phyloP scores from a whole-genome alignment of 495 filamentous ascomycete genomes.

The Echria macrotheca region DNA sequence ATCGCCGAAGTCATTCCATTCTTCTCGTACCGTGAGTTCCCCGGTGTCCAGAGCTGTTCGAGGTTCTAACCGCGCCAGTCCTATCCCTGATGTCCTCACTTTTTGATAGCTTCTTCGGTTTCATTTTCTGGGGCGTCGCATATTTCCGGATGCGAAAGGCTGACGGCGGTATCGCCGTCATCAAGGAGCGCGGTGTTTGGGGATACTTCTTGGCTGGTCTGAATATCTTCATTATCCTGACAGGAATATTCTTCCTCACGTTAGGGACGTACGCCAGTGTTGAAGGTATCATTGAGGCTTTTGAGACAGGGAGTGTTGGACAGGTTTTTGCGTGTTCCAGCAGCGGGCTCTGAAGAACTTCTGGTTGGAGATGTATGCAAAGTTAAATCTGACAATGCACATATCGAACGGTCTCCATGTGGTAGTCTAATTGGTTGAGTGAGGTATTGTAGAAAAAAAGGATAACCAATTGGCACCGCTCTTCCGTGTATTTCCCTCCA shows the following conservation, averaged over 20 bases:
- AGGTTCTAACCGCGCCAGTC: conserved; percentile 34
- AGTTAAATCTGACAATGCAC: too few relatives aligned
- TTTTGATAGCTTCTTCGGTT: conserved; percentile 90
- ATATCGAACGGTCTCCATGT: too few relatives aligned
- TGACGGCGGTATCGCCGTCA: conserved; percentile 59
- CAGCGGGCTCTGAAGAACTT: conserved; percentile 52
- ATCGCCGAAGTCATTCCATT: conserved; percentile 88
- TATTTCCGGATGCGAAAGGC: conserved; percentile 75
- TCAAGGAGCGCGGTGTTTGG: conserved; percentile 52
- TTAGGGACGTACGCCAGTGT: conserved; percentile 76
- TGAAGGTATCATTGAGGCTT: conserved; percentile 59
- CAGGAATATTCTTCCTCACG: conserved; percentile 69
- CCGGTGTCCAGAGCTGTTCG: not conserved
- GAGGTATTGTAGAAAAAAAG: too few relatives aligned
- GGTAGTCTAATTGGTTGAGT: too few relatives aligned
- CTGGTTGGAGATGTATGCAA: too few relatives aligned
- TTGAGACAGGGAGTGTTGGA: conserved; percentile 47
- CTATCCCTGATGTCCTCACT: conserved; percentile 82
- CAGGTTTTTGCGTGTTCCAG: conserved; percentile 59
- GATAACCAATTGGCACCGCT: too few relatives aligned
- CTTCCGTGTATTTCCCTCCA: too few relatives aligned
- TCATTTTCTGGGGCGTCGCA: conserved; percentile 89
- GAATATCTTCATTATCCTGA: conserved; percentile 64
- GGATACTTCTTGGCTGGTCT: conserved; percentile 57
- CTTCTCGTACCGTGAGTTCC: conserved; percentile 60